These are phyloP conservation scores for Alternaria triticina DNA, from an alignment of 2,329 filamentous ascomycete genomes.

Conservation along the genomic window DNA sequence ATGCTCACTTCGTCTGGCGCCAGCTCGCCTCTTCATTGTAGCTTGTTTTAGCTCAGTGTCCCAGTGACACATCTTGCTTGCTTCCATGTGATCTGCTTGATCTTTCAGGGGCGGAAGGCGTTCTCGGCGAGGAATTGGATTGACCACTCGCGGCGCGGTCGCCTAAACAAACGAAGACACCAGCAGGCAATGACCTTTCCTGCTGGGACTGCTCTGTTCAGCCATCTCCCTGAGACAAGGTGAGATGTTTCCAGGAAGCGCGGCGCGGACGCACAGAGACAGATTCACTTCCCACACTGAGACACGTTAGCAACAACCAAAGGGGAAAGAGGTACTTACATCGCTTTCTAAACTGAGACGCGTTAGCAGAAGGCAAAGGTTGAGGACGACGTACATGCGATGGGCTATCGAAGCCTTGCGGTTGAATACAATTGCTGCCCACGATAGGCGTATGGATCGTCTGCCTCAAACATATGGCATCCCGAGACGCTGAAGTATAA, in stretches of 20 bases:
- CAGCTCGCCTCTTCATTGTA: background rate
- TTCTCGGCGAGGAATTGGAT: background rate
- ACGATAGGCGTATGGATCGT: background rate
- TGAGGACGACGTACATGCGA: background rate
- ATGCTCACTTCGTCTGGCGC: background rate
- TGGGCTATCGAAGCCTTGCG: background rate
- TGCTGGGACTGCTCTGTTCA: slow-evolving; percentile 14
- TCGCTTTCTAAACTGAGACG: background rate
- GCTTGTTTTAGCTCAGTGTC: background rate
- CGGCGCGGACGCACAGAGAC: slow-evolving; percentile 17
- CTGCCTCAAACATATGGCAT: background rate
- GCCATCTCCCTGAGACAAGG: background rate
- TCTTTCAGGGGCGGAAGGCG: background rate
- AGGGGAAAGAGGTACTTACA: background rate
- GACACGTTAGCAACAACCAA: background rate
- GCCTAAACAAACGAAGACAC: background rate
- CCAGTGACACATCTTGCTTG: background rate
- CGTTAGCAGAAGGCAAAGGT: background rate
- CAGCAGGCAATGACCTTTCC: background rate
- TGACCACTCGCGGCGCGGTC: background rate
- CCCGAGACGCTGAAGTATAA: background rate
- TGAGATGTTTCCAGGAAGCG: slow-evolving; percentile 13
- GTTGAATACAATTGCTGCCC: background rate
- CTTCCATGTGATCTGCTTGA: background rate
- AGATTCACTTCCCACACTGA: slow-evolving; percentile 10